Evolutionary conservation across 768 basidiomycete species (phyloP).

Genomic region (Mycena galopus): DNA sequence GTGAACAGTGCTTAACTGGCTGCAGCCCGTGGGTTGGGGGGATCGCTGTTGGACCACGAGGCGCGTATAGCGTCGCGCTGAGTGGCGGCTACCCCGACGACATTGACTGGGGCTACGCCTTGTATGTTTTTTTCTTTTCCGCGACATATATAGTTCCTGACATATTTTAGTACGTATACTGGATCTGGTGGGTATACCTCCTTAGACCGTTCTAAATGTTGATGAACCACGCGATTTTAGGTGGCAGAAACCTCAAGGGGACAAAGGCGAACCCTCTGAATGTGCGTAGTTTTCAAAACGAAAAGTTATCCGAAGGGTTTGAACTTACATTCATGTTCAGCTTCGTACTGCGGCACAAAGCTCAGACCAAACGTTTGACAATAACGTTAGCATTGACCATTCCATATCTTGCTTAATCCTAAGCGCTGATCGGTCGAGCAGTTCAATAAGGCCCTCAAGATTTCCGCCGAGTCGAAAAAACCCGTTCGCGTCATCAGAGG

Average conservation of each 20-base stretch:
- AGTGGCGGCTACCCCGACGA: conserved; percentile 93
- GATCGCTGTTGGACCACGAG: conserved; percentile 73
- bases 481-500: conserved; percentile 92
- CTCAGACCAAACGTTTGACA: conserved; percentile 85
- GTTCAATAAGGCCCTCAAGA: conserved; percentile 75
- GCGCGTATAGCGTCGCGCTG: conserved; percentile 88
- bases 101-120: conserved; percentile 83
- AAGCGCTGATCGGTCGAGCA: conserved; percentile 33
- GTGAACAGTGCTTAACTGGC: conserved; percentile 16
- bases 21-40: conserved; percentile 87
- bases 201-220: not conserved
- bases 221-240: conserved; percentile 47
- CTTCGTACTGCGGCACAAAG: conserved; percentile 92
- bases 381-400: conserved; percentile 52
- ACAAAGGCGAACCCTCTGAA: conserved; percentile 89
- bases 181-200: conserved; percentile 71
- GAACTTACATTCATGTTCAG: conserved; percentile 50
- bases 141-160: not conserved
- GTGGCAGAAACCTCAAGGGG: conserved; percentile 89
- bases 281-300: conserved; percentile 58
- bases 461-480: conserved; percentile 81
- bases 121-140: conserved; percentile 65
- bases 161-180: conserved; percentile 74
- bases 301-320: not conserved
- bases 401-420: not conserved